Evolutionary conservation across 805 yeast genomes (phyloP), one percentile per base, ranked within the genome.

Genomic region (Nakazawaea populi): DNA sequence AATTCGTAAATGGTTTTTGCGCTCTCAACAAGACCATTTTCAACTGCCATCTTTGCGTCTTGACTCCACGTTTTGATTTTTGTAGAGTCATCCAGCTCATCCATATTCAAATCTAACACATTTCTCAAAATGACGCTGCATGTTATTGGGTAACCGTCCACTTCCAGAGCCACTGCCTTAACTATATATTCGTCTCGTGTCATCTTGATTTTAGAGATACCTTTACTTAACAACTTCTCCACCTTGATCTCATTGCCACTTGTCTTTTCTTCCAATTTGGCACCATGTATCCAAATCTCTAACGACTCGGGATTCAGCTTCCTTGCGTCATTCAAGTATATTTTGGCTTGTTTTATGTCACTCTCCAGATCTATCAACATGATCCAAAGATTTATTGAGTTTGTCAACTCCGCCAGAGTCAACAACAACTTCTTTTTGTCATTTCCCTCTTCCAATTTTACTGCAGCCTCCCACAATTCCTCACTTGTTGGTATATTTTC

Each of bases 321-420:
- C 54, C 91, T 70, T 0, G 95, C 95, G 31, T 61, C 65, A 56
- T 81, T 81, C 34, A 90, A 66, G 0, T 80, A 69, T 18, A 66
- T 60, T 55, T 78, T 79, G 0, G 91, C 84, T 8, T 76, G 79
- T 5, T 64, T 59, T 52, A 72, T 69, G 3, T 63, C 60, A 32
- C 65, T 60, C 32, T 77, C 76, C 10, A 80, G 51, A 27, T 73
- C 69, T 6, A 85, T 74, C 38, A 85, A 64, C 2, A 75, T 71
- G 8, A 79, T 61, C 95, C 96, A 87, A 43, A 91, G 69, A 1
- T 75, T 77, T 59, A 85, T 75, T 36, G 85, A 77, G 1, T 65
- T 52, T 0, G 96, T 90, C 28, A 89, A 63, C 54, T 84, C 87
- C 0, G 84, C 73, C 0, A 96, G 92, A 49, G 84, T 85, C 1